Percentiles rank a stretch among this genome's conserved stretches.
phyloP scores from a whole-genome alignment of 257 asterid species.

The Solanum paucissectum region DNA sequence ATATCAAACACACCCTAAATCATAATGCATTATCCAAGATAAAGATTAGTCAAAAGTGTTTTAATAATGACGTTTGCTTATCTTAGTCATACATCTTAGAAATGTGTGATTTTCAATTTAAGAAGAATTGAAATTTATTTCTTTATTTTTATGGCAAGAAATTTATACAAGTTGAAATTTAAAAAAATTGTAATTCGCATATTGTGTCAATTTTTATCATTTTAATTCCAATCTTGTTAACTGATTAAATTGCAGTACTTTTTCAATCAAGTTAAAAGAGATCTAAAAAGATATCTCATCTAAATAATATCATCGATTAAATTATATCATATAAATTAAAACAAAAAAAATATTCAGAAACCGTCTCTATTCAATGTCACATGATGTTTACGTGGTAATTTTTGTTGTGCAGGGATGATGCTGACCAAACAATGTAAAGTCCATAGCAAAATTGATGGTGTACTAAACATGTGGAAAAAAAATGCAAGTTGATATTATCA shows the following conservation, averaged over 20 bases:
- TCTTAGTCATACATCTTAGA: neutral
- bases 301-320: neutral
- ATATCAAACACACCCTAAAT: neutral
- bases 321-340: neutral
- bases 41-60: neutral
- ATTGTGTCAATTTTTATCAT: no score
- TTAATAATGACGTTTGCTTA: neutral
- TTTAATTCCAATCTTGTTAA: no score
- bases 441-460: neutral
- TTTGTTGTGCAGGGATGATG: neutral
- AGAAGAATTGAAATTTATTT: neutral
- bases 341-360: rapidly evolving
- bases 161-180: neutral
- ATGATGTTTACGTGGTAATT: neutral
- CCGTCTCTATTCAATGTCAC: neutral
- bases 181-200: neutral
- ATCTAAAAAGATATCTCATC: neutral
- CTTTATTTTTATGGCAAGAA: neutral
- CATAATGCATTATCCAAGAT: neutral
- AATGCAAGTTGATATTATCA: neutral
- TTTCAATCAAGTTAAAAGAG: no score
- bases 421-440: neutral
- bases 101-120: neutral
- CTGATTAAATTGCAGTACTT: no score
- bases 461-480: neutral